These are phyloP conservation scores for Phytophthora megakarya DNA, from an alignment of 352 stramenopile species.

Conservation along the genomic window DNA sequence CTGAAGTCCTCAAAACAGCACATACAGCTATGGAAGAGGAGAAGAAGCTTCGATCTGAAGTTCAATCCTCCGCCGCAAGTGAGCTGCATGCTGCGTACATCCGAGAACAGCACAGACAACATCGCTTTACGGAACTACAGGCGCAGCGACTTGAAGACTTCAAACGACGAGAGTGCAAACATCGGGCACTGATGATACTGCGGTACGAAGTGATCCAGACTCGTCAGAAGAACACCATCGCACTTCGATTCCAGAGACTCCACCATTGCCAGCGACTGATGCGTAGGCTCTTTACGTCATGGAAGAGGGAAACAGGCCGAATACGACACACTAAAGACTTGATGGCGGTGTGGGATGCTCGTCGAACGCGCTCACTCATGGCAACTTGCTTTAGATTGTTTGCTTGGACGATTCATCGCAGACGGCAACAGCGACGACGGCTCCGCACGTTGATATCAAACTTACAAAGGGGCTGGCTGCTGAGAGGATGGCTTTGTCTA, in stretches of 20 bases:
- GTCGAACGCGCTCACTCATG: neutral
- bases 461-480: conserved; percentile 13
- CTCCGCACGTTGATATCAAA: conserved; percentile 26
- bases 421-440: conserved; percentile 21
- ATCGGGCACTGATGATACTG: conserved; percentile 23
- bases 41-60: conserved; percentile 36
- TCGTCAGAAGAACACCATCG: conserved; percentile 23
- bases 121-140: conserved; percentile 29
- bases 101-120: conserved; percentile 27
- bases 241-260: conserved; percentile 26
- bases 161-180: conserved; percentile 21
- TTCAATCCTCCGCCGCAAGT: conserved; percentile 38
- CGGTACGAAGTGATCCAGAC: conserved; percentile 13
- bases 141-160: conserved; percentile 21
- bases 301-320: conserved; percentile 14
- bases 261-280: conserved; percentile 10
- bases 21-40: conserved; percentile 55
- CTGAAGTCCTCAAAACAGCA: conserved; percentile 42
- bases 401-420: conserved; percentile 1
- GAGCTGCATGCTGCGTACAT: conserved; percentile 40
- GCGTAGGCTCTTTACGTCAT: conserved; percentile 19
- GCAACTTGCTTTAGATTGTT: conserved; percentile 17
- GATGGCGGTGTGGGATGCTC: neutral
- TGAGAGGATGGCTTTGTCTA: conserved; percentile 33
- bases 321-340: neutral